Percentiles rank a stretch among this genome's conserved stretches.
Conservation (phyloP, 140 eudicot species). For the Anethum foeniculum region DNA sequence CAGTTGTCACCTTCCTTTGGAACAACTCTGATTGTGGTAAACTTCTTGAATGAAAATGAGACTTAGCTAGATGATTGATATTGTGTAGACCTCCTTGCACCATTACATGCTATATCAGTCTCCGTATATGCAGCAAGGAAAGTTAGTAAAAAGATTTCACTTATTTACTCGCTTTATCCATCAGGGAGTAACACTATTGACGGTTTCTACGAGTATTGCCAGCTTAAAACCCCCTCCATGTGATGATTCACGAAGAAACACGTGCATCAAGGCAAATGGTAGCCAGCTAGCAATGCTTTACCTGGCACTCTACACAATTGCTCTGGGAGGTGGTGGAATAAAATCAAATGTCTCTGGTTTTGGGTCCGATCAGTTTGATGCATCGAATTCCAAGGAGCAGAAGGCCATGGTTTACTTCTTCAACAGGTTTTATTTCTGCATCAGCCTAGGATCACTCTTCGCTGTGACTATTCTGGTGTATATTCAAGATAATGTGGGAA, state of each 20-base stretch:
- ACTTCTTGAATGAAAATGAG: too few relatives aligned
- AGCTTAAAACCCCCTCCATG: constrained; percentile 88
- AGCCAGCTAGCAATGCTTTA: constrained; percentile 58
- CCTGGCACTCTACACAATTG: constrained; percentile 64
- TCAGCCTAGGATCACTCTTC: constrained; percentile 63
- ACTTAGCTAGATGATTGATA: too few relatives aligned
- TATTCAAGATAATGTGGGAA: constrained; percentile 63
- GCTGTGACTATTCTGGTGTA: constrained; percentile 67
- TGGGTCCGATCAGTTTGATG: constrained; percentile 78
- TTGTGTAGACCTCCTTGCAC: neutral
- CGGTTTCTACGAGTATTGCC: constrained; percentile 50
- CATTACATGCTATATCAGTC: neutral
- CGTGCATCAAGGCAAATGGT: constrained; percentile 67
- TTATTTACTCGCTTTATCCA: neutral
- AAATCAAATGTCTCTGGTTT: constrained; percentile 77
- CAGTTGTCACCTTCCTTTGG: neutral
- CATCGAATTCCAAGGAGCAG: constrained; percentile 47
- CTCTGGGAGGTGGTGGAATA: constrained; percentile 83
- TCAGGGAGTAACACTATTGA: constrained; percentile 68
- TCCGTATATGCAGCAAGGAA: neutral
- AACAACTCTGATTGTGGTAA: too few relatives aligned
- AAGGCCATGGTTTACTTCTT: constrained; percentile 65
- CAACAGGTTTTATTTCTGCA: constrained; percentile 54
- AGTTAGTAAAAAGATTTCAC: neutral
- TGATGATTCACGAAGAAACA: constrained; percentile 27